Evolutionary conservation across 495 filamentous ascomycete species (phyloP).

Genomic region (Trichocladium antarcticum): DNA sequence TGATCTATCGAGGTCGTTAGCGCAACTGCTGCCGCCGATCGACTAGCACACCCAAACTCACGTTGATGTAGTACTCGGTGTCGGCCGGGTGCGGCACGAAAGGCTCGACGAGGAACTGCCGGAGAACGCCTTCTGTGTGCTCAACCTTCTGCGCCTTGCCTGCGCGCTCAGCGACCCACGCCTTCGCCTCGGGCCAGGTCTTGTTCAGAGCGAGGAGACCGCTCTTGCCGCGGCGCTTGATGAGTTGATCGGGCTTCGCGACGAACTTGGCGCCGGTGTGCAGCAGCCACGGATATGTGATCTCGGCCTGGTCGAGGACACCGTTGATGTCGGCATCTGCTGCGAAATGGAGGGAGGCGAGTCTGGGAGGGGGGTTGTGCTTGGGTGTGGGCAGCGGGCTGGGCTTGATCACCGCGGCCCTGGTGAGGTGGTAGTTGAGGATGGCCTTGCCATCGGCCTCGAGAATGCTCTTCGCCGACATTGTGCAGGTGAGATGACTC

Average conservation of each 20-base stretch:
- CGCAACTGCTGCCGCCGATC: constrained; percentile 64
- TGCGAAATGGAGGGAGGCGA: constrained; percentile 88
- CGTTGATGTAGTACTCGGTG: constrained; percentile 98
- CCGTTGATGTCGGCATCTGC: constrained; percentile 70
- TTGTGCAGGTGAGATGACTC: constrained; percentile 37
- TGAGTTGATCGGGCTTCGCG: constrained; percentile 98
- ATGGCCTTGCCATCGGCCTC: constrained; percentile 99
- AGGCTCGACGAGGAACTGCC: constrained; percentile 95
- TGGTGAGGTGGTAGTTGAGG: constrained; percentile 99
- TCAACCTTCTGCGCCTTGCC: constrained; percentile 89
- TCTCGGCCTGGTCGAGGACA: constrained; percentile 90
- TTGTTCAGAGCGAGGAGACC: constrained; percentile 95
- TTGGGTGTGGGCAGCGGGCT: constrained; percentile 78
- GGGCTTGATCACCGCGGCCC: constrained; percentile 94
- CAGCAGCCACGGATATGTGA: constrained; percentile 90
- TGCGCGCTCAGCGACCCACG: constrained; percentile 86
- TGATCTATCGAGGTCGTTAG: constrained; percentile 26
- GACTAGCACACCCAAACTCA: constrained; percentile 51
- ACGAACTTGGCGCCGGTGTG: constrained; percentile 78
- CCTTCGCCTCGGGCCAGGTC: constrained; percentile 83
- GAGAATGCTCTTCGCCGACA: constrained; percentile 97
- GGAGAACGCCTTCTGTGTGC: constrained; percentile 74
- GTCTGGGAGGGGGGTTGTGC: constrained; percentile 85
- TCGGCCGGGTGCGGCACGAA: constrained; percentile 88
- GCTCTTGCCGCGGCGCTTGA: constrained; percentile 98